Conservation (phyloP, 345 rosid genomes). For the Pugionium cornutum region DNA sequence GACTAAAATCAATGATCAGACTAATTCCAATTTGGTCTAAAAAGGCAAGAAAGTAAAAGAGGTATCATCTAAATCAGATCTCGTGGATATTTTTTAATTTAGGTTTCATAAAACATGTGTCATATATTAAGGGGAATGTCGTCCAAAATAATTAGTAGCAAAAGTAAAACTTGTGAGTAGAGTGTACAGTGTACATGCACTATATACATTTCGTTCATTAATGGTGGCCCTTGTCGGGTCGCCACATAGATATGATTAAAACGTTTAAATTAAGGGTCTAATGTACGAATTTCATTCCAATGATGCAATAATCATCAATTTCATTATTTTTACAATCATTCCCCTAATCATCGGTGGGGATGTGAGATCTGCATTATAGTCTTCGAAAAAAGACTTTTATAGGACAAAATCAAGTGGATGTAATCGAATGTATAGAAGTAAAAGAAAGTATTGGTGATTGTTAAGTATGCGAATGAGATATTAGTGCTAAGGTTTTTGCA, state of each 20-base stretch:
- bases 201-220: constrained; percentile 12
- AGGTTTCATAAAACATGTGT: constrained; percentile 5
- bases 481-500: too few species aligned
- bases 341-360: constrained; percentile 7
- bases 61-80: background rate
- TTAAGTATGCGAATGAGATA: too few species aligned
- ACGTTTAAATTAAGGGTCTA: background rate
- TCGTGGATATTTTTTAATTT: constrained; percentile 2
- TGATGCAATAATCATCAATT: constrained; percentile 29
- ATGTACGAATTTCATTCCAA: constrained; percentile 11
- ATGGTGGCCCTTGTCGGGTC: constrained; percentile 32
- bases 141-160: constrained; percentile 12
- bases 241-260: constrained; percentile 17
- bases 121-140: constrained; percentile 24
- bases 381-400: too few species aligned
- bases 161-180: constrained; percentile 28
- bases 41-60: background rate
- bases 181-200: constrained; percentile 27
- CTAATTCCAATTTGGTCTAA: background rate
- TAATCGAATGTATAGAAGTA: too few species aligned
- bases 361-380: too few species aligned
- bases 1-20: too few species aligned
- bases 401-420: too few species aligned
- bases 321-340: constrained; percentile 20
- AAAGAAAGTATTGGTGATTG: too few species aligned